A percentile compares a stretch with the other conserved stretches of the same genome.
Conservation (phyloP, 2,329 filamentous ascomycete genomes). For the Exophiala mesophila region DNA sequence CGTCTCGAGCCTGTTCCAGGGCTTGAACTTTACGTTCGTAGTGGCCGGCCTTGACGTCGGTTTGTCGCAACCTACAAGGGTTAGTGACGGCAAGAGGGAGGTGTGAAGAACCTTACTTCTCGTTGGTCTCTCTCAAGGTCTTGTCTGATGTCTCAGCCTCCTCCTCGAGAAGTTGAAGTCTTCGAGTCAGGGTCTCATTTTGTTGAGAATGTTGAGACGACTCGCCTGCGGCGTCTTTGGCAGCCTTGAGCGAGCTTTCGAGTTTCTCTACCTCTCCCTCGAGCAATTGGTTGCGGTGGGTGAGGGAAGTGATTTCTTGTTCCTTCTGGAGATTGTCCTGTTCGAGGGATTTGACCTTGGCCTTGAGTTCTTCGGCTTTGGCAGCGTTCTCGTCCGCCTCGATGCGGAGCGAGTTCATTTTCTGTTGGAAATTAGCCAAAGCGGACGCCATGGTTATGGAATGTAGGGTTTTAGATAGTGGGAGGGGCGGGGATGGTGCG, state of each 20-base stretch:
- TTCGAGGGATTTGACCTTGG: constrained; percentile 83
- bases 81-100: not conserved
- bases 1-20: constrained; percentile 82
- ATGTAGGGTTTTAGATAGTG: no score
- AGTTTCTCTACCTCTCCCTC: constrained; percentile 91
- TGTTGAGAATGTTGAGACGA: constrained; percentile 77
- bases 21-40: constrained; percentile 99
- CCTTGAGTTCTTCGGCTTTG: constrained; percentile 82
- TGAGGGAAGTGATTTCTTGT: constrained; percentile 93
- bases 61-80: constrained; percentile 77
- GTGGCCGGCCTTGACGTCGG: constrained; percentile 98
- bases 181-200: constrained; percentile 86
- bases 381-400: constrained; percentile 80
- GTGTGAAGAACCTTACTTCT: constrained; percentile 68
- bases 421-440: constrained; percentile 51
- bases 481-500: constrained; percentile 17
- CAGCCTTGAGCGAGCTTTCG: constrained; percentile 74
- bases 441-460: constrained; percentile 22
- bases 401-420: constrained; percentile 90
- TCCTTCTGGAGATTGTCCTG: constrained; percentile 95
- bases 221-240: constrained; percentile 81
- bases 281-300: constrained; percentile 90
- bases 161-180: constrained; percentile 93
- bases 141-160: constrained; percentile 96
- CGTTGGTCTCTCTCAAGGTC: constrained; percentile 93